Percentiles rank a stretch among this genome's conserved stretches.
Evolutionary conservation across 805 yeast genomes (phyloP).

Genomic region (Metschnikowia lunata): DNA sequence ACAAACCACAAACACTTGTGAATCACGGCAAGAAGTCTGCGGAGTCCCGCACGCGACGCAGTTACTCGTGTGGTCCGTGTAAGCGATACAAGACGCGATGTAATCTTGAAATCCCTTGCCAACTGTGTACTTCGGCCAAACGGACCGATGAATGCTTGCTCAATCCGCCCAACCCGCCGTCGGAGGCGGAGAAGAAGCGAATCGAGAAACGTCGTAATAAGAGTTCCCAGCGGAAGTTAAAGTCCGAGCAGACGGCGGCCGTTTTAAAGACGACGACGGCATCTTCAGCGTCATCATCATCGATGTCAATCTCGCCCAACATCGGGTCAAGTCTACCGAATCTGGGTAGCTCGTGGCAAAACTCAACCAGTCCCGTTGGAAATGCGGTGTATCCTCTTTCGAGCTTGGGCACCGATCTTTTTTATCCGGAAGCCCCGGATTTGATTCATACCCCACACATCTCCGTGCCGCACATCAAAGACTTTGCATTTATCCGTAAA

Average conservation of each 20-base stretch:
- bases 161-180: constrained; percentile 44
- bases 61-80: constrained; percentile 57
- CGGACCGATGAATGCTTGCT: constrained; percentile 35
- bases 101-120: constrained; percentile 46
- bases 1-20: constrained; percentile 1
- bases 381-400: too few relatives aligned
- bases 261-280: background rate
- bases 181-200: constrained; percentile 31
- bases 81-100: constrained; percentile 51
- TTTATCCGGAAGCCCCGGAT: constrained; percentile 10
- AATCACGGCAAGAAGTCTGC: background rate
- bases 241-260: background rate
- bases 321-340: background rate
- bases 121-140: constrained; percentile 39
- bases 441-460: constrained; percentile 7
- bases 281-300: background rate
- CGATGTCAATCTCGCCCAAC: background rate
- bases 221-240: constrained; percentile 1
- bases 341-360: background rate
- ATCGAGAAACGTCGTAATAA: constrained; percentile 29
- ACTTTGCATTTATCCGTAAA: constrained; percentile 7
- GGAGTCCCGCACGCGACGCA: constrained; percentile 31
- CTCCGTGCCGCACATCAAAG: constrained; percentile 6
- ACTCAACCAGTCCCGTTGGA: too few relatives aligned
- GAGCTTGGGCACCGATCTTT: constrained; percentile 4